phyloP scores from a whole-genome alignment of 177 flowering plant genomes.

The Tripterygium wilfordii region DNA sequence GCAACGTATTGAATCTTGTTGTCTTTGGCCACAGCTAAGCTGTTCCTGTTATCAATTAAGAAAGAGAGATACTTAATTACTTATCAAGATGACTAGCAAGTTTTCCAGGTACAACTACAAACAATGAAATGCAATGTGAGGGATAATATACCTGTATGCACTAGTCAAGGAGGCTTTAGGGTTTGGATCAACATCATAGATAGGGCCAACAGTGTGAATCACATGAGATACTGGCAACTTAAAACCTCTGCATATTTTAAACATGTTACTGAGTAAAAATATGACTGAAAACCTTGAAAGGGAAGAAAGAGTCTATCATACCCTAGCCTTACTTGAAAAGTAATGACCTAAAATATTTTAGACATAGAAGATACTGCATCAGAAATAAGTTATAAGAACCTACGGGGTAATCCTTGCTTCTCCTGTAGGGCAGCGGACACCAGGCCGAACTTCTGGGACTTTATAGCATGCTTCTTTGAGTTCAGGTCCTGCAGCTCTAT shows the following conservation, averaged over 20 bases:
- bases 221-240: constrained; percentile 79
- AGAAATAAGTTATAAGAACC: constrained; percentile 7
- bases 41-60: constrained; percentile 44
- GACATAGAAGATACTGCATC: too few species aligned
- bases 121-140: too few species aligned
- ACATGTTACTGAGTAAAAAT: constrained; percentile 2
- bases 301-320: neutral
- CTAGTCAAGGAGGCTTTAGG: constrained; percentile 57
- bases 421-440: constrained; percentile 90
- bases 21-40: constrained; percentile 70
- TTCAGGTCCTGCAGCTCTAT: constrained; percentile 95
- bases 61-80: constrained; percentile 1
- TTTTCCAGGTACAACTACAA: too few species aligned
- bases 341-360: too few species aligned
- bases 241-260: constrained; percentile 59
- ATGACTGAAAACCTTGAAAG: too few species aligned
- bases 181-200: constrained; percentile 53
- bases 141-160: constrained; percentile 67
- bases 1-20: constrained; percentile 78
- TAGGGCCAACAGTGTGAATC: constrained; percentile 94
- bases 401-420: constrained; percentile 96
- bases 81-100: too few species aligned
- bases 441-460: constrained; percentile 78
- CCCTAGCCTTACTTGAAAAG: too few species aligned
- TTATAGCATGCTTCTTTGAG: constrained; percentile 63